Evolutionary conservation across 2,329 filamentous ascomycete species (phyloP).

Genomic region (Geoglossum cookeanum): DNA sequence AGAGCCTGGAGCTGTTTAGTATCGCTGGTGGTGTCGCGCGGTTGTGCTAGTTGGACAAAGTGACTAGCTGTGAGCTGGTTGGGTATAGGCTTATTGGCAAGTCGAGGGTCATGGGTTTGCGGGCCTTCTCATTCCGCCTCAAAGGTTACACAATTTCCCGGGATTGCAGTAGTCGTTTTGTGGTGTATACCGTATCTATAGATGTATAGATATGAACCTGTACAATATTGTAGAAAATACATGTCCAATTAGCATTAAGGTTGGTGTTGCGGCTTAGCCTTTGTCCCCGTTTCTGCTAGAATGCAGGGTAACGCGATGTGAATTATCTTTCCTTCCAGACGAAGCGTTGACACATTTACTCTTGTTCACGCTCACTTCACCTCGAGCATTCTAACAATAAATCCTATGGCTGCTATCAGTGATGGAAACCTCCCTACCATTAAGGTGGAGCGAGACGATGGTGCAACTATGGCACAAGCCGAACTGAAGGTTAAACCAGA

Average conservation of each 20-base stretch:
- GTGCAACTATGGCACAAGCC: neutral
- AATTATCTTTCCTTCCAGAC: neutral
- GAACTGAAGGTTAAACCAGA: conserved; percentile 28
- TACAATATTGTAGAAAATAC: neutral
- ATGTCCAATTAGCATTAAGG: too few species aligned
- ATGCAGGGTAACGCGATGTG: neutral
- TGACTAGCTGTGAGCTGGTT: neutral
- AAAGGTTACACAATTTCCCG: too few species aligned
- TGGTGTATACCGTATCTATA: too few species aligned
- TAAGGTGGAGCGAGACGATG: conserved; percentile 3
- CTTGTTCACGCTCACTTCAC: neutral
- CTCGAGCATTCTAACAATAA: neutral
- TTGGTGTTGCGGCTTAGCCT: too few species aligned
- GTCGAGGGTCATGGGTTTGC: too few species aligned
- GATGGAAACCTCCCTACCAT: neutral
- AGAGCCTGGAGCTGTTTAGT: neutral
- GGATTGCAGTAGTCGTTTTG: too few species aligned
- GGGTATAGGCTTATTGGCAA: neutral
- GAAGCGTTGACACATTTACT: neutral
- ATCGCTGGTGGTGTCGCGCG: too few species aligned
- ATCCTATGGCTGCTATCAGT: neutral
- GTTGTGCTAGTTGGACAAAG: too few species aligned
- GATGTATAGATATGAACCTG: neutral
- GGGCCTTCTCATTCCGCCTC: too few species aligned
- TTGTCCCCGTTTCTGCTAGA: neutral